Percentiles rank a stretch among this genome's conserved stretches.
These are phyloP conservation scores for Anthracocystis panici-leucophaei DNA, from an alignment of 1,284 basidiomycete species.

Conservation along the genomic window DNA sequence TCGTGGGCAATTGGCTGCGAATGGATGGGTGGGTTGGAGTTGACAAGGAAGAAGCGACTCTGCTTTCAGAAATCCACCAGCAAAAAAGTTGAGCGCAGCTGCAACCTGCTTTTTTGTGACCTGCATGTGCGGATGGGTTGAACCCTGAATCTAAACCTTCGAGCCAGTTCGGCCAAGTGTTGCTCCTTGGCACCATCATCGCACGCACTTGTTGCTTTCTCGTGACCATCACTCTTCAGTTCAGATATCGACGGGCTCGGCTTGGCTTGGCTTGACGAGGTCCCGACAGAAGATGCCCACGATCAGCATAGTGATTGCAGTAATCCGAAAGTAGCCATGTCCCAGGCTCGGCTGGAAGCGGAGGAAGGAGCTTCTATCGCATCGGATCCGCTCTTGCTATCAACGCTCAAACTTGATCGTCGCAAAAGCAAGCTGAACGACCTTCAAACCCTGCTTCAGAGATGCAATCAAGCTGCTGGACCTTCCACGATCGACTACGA, in stretches of 20 bases:
- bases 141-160: background rate
- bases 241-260: background rate
- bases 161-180: background rate
- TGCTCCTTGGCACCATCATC: background rate
- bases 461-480: constrained; percentile 6
- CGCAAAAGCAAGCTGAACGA: constrained; percentile 14
- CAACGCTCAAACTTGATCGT: constrained; percentile 24
- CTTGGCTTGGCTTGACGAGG: background rate
- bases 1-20: background rate
- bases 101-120: background rate
- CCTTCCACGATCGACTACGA: constrained; percentile 28
- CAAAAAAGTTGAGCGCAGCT: constrained; percentile 1
- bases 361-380: constrained; percentile 12
- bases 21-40: background rate
- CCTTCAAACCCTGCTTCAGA: constrained; percentile 11
- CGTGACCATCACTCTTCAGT: background rate
- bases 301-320: background rate
- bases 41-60: background rate
- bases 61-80: too few species aligned
- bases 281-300: background rate
- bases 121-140: background rate
- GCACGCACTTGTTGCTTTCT: background rate
- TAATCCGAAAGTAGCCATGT: constrained; percentile 4
- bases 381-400: constrained; percentile 23
- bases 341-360: background rate